These are phyloP conservation scores for Letharia columbiana DNA, from an alignment of 495 filamentous ascomycete species.

Conservation along the genomic window DNA sequence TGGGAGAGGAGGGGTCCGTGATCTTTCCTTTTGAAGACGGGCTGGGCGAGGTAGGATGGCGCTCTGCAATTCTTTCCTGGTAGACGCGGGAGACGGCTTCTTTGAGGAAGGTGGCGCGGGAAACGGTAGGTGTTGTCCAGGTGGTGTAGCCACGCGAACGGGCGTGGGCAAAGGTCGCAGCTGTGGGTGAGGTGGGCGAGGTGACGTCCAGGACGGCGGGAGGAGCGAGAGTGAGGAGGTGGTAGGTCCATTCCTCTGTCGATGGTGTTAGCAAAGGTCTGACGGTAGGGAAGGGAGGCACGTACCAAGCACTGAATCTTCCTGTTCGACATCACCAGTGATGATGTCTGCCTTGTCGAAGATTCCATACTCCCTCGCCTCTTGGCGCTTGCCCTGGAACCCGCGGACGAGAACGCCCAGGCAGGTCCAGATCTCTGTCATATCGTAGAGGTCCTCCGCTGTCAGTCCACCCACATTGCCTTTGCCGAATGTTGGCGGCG, in stretches of 20 bases:
- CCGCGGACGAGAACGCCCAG: constrained; percentile 49
- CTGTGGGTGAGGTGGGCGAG: constrained; percentile 38
- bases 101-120: constrained; percentile 53
- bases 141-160: constrained; percentile 45
- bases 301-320: constrained; percentile 49
- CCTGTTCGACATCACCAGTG: constrained; percentile 41
- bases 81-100: constrained; percentile 54
- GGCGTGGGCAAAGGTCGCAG: constrained; percentile 44
- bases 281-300: not conserved
- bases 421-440: constrained; percentile 61
- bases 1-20: constrained; percentile 17
- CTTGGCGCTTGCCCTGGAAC: constrained; percentile 46
- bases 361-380: constrained; percentile 49
- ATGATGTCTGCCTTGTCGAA: constrained; percentile 42
- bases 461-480: constrained; percentile 51
- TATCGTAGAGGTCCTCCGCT: constrained; percentile 51
- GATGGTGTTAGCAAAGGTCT: constrained; percentile 28
- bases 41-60: constrained; percentile 20
- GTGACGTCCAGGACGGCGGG: constrained; percentile 49
- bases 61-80: constrained; percentile 38
- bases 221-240: constrained; percentile 52
- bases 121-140: constrained; percentile 45
- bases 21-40: constrained; percentile 13
- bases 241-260: constrained; percentile 56
- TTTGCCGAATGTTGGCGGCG: constrained; percentile 48